Evolutionary conservation across 2,329 filamentous ascomycete genomes (phyloP).

Genomic region (Scopulariopsis brevicaulis): DNA sequence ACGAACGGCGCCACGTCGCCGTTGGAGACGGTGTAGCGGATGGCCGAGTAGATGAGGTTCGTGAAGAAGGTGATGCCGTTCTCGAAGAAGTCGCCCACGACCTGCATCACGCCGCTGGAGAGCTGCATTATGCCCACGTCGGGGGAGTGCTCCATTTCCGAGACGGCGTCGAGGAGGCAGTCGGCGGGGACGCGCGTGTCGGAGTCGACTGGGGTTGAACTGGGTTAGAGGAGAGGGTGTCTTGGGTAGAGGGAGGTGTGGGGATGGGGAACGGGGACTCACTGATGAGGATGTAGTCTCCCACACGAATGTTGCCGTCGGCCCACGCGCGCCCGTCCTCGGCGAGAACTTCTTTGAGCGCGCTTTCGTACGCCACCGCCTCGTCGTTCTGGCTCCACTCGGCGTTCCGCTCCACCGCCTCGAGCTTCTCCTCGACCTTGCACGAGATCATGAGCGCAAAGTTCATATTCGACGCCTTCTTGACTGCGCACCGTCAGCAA

Average conservation of each 20-base stretch:
- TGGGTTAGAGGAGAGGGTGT: background rate
- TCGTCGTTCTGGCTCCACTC: slow-evolving; percentile 62
- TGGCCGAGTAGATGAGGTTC: slow-evolving; percentile 65
- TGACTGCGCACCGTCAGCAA: slow-evolving; percentile 20
- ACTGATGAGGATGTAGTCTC: slow-evolving; percentile 60
- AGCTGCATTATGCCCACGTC: slow-evolving; percentile 73
- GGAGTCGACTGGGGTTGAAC: slow-evolving; percentile 44
- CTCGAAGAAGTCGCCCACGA: slow-evolving; percentile 62
- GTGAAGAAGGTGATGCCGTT: slow-evolving; percentile 62
- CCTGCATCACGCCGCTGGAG: slow-evolving; percentile 69
- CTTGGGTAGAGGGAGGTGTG: too few species aligned
- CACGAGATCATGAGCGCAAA: slow-evolving; percentile 56
- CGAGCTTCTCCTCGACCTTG: slow-evolving; percentile 59
- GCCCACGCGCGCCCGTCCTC: slow-evolving; percentile 65
- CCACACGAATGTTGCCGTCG: slow-evolving; percentile 75
- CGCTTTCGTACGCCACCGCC: slow-evolving; percentile 51
- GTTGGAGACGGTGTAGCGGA: slow-evolving; percentile 66
- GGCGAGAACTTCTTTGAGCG: slow-evolving; percentile 54
- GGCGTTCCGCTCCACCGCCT: slow-evolving; percentile 39
- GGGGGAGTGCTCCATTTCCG: slow-evolving; percentile 70
- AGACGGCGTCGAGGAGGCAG: slow-evolving; percentile 68
- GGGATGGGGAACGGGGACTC: background rate
- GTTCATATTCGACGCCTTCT: slow-evolving; percentile 67
- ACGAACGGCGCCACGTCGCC: slow-evolving; percentile 71
- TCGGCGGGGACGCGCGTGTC: slow-evolving; percentile 69